Base-by-base conservation (phyloP, 208 protist genomes). In the Wallacemonas sp. region DNA sequence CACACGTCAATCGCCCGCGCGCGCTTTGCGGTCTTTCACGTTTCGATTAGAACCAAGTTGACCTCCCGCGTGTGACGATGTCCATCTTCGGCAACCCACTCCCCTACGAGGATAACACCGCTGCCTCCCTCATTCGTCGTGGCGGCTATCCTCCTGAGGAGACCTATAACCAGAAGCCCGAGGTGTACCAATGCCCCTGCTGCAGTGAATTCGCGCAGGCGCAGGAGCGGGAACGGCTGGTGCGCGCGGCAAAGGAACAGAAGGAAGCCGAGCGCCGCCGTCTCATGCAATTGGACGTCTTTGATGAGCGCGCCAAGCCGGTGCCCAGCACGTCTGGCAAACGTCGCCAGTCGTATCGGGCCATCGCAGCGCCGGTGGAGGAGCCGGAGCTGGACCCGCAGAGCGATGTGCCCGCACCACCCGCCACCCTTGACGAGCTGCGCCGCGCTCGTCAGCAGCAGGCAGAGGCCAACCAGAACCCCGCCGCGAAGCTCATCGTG, bases 71-170 rank as follows among this genome's bases (percentile, higher is more conserved):
- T n/a, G n/a, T n/a, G 15, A 58, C 19, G 31, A 95, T 95, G 86
- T 93, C 90, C 38, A 75, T 95, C 33, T 95, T 93, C 62, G 90
- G 90, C 55, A 85, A 85, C 38, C 67, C 86, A 0, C 82, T 92
- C 47, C 90, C 90, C 1, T 77, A 88, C 66, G 90, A 96, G 74
- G 90, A 96, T 78, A 88, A 96, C 75, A 96, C 90, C 14, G 87
- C 87, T 6, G 76, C 81, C 14, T 93, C 90, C 30, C 78, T 96
- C 59, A 96, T 96, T 42, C 90, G 90, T 46, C 84, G 87, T 41
- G 62, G 75, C 38, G 90, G 90, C 33, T 96, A 78, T 68, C 90
- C 90, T 21, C 90, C 90, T 1, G 68, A 87, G 33, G 70, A 70
- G 19, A 80, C 78, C 15, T 94, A 94, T 69, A 75, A 87, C 61